Conservation (phyloP, 1,284 basidiomycete genomes). For the Cryptococcus sp. region DNA sequence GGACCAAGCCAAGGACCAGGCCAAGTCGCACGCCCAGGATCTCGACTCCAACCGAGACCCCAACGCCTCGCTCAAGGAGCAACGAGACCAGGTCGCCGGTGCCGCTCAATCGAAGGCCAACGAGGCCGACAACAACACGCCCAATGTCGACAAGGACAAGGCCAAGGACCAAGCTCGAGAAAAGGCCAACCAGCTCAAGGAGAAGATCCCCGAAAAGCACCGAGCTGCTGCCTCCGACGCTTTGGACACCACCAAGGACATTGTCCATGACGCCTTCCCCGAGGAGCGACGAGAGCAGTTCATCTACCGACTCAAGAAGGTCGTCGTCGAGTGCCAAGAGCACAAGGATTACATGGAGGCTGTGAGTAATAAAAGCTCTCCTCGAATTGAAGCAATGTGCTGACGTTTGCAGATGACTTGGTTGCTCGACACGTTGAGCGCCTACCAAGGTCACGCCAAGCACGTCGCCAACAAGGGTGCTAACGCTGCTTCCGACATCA, state of each 20-base stretch:
- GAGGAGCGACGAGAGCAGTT: conserved; percentile 66
- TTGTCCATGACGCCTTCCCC: conserved; percentile 80
- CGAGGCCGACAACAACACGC: conserved; percentile 27
- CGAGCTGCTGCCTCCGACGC: conserved; percentile 24
- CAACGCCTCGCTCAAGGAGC: conserved; percentile 40
- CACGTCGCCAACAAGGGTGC: conserved; percentile 45
- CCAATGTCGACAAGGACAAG: conserved; percentile 54
- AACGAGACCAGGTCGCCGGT: conserved; percentile 33
- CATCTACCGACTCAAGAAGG: conserved; percentile 50
- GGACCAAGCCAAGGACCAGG: conserved; percentile 47
- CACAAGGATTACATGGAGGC: conserved; percentile 85
- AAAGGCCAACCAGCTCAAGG: conserved; percentile 49
- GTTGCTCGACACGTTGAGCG: conserved; percentile 65
- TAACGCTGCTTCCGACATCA: conserved; percentile 48
- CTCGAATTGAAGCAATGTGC: neutral
- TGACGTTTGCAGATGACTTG: conserved; percentile 55
- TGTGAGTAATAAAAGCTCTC: neutral
- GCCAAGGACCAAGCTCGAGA: conserved; percentile 54
- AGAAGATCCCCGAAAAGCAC: conserved; percentile 49
- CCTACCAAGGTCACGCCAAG: conserved; percentile 67
- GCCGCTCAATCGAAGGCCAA: conserved; percentile 44
- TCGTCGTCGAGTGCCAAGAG: conserved; percentile 70
- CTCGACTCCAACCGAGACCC: conserved; percentile 47
- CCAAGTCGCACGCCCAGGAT: conserved; percentile 52
- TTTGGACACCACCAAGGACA: conserved; percentile 55